phyloP scores from a whole-genome alignment of 441 rosid species.

The Aleurites moluccanus region DNA sequence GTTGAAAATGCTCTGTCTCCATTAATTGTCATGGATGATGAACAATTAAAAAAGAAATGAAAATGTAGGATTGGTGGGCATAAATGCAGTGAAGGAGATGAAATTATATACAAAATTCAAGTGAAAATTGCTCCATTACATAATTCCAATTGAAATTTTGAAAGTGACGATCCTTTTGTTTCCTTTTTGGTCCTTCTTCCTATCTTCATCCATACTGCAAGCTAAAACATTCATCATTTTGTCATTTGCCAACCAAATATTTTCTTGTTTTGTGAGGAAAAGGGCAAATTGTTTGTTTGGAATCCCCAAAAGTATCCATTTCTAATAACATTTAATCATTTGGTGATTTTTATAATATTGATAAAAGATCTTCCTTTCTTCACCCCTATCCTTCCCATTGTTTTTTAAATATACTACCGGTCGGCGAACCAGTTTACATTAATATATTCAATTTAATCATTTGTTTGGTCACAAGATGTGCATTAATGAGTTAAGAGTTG shows the following conservation, averaged over 20 bases:
- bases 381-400: not conserved
- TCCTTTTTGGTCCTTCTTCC: no score
- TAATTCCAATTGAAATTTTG: not conserved
- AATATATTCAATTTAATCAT: no score
- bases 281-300: conserved; percentile 2
- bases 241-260: conserved; percentile 7
- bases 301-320: not conserved
- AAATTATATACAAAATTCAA: not conserved
- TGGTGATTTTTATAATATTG: no score
- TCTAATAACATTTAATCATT: not conserved
- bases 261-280: conserved; percentile 1
- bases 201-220: conserved; percentile 19
- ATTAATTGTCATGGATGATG: no score
- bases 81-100: not conserved
- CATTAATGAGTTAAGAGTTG: no score
- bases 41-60: no score
- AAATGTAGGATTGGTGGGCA: not conserved
- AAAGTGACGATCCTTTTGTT: not conserved
- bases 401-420: no score
- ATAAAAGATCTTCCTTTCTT: not conserved
- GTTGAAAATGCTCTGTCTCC: no score
- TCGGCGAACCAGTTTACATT: no score
- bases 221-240: conserved; percentile 18
- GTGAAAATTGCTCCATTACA: not conserved
- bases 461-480: no score